These are phyloP conservation scores for Pleomassaria siparia DNA, from an alignment of 2,329 filamentous ascomycete genomes.

Conservation along the genomic window DNA sequence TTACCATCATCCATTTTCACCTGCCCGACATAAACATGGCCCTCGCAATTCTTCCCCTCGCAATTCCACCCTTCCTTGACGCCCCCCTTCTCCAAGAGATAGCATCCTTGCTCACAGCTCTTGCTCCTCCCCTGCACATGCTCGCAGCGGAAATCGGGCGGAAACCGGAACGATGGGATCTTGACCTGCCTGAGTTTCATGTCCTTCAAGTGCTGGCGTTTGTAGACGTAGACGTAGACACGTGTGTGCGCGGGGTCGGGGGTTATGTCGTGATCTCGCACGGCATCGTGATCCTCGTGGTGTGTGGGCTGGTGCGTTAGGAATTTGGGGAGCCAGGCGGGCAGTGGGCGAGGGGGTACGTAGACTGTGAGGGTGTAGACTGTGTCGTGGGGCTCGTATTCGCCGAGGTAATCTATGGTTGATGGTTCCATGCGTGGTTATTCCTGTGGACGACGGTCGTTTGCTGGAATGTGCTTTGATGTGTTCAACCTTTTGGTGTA, in stretches of 20 bases:
- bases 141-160: constrained; percentile 21
- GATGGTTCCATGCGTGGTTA: too few species aligned
- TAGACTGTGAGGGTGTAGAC: constrained; percentile 24
- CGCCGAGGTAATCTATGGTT: constrained; percentile 17
- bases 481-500: too few species aligned
- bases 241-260: neutral
- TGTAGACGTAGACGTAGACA: constrained; percentile 5
- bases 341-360: constrained; percentile 16
- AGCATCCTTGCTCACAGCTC: constrained; percentile 24
- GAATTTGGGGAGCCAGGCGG: constrained; percentile 18
- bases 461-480: too few species aligned
- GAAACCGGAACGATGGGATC: constrained; percentile 16
- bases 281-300: constrained; percentile 2
- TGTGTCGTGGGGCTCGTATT: constrained; percentile 22
- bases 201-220: constrained; percentile 13
- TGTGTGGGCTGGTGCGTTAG: constrained; percentile 13
- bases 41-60: constrained; percentile 23
- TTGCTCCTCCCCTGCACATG: constrained; percentile 14
- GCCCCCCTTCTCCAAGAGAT: constrained; percentile 31
- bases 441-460: too few species aligned
- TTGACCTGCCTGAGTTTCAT: constrained; percentile 18
- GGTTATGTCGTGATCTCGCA: neutral
- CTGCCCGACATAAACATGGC: constrained; percentile 25
- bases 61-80: constrained; percentile 18
- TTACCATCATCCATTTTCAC: constrained; percentile 16